phyloP scores from a whole-genome alignment of 2,329 filamentous ascomycete species.

The Penicillium sclerotiorum region DNA sequence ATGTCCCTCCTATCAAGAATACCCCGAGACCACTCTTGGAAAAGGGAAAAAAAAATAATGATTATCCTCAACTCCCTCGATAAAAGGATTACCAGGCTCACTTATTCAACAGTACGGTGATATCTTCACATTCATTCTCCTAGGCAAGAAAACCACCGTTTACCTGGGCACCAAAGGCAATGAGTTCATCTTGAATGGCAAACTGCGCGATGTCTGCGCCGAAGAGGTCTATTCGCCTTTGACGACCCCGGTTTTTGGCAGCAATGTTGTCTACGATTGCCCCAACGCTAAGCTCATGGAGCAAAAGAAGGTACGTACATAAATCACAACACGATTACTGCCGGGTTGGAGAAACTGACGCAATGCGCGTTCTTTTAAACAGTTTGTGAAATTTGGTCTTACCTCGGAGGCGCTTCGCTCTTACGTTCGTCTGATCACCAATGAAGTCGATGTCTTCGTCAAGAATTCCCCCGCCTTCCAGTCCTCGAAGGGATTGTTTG shows the following conservation, averaged over 20 bases:
- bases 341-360: background rate
- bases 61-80: background rate
- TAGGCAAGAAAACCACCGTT: conserved; percentile 88
- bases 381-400: conserved; percentile 67
- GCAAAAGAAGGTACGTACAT: conserved; percentile 76
- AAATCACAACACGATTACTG: too few relatives aligned
- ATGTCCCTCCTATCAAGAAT: conserved; percentile 21
- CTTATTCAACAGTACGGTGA: conserved; percentile 69
- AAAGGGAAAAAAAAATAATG: too few relatives aligned
- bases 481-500: conserved; percentile 66
- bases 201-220: conserved; percentile 84
- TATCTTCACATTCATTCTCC: conserved; percentile 84
- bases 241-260: conserved; percentile 72
- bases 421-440: conserved; percentile 77
- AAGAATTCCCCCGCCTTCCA: conserved; percentile 69
- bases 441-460: conserved; percentile 74
- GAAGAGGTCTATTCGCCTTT: conserved; percentile 87
- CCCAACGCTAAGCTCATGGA: conserved; percentile 93
- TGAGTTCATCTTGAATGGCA: conserved; percentile 89
- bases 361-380: conserved; percentile 3
- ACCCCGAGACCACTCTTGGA: background rate
- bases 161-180: conserved; percentile 80
- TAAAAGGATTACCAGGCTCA: background rate
- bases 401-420: conserved; percentile 64
- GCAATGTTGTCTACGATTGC: conserved; percentile 87